Evolutionary conservation across 768 basidiomycete genomes (phyloP), one percentile per base, ranked within the genome.

Genomic region (Hygrophorus pudorinus): DNA sequence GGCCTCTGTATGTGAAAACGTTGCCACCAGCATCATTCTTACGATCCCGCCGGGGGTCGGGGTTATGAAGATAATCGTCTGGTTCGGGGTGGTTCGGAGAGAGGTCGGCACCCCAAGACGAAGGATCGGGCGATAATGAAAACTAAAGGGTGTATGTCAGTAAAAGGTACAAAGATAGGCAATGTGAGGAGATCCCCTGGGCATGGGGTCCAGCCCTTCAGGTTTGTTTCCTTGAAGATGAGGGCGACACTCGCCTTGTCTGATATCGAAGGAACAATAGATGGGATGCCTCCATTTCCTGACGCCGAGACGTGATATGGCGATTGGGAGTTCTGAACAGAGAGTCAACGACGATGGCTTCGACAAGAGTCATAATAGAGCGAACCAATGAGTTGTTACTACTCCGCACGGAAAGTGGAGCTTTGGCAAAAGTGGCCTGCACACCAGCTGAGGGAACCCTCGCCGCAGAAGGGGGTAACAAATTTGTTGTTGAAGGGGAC

Each of bases 51-150:
- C 69, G 69, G 9, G 81, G 79, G 54, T 83, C 80, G 2, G 81
- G 80, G 51, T 81, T 81, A 56, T 85, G 82, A n/a, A 85, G 70
- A 44, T 71, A 71, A 58, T 85, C 82, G 48, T 85, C 82, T 12
- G 73, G 64, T 57, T 85, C 82, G 3, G 67, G 58, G 42, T 71
- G 64, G 48, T 68, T 69, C 31, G 71, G 71, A 5, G 75, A 76
- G 47, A 83, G 62, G 51, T 81, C 74, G 28, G 81, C 73, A 1
- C 81, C 82, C 85, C 85, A 87, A 0, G 70, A 74, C 11, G 70
- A 62, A 2, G 85, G 85, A 60, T 86, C 83, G 1, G 83, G 75
- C 5, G 82, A 77, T 16, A 86, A 73, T 12, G 82, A 83, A 55
- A 76, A 86, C 83, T 87, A 36, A n/a, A 27, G 11, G 17, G 11